phyloP scores from a whole-genome alignment of 106 monocot species.

The Ottelia alismoides region DNA sequence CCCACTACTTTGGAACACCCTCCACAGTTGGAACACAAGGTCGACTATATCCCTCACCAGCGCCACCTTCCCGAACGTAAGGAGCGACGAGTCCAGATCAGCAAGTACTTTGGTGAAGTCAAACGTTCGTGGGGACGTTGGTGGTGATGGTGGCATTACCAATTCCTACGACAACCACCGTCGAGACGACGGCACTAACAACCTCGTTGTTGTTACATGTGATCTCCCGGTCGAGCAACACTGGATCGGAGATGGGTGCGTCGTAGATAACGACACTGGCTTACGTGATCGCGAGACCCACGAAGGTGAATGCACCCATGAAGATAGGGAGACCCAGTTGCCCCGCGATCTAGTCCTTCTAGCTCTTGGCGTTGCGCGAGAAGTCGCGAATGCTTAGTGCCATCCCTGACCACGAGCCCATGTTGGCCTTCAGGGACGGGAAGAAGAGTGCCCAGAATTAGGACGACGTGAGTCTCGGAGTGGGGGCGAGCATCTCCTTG shows the following conservation, averaged over 20 bases:
- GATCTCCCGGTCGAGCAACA: slow-evolving; percentile 23
- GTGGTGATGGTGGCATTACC: slow-evolving; percentile 26
- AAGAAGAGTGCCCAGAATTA: slow-evolving; percentile 30
- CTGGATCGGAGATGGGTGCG: slow-evolving; percentile 23
- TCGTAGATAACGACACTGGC: slow-evolving; percentile 31
- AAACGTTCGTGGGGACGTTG: slow-evolving; percentile 41
- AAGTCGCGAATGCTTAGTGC: slow-evolving; percentile 38
- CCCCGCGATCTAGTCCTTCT: slow-evolving; percentile 26
- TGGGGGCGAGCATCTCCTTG: slow-evolving; percentile 8
- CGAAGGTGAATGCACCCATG: slow-evolving; percentile 24
- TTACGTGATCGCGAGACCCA: slow-evolving; percentile 33
- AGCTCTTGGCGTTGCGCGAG: slow-evolving; percentile 17
- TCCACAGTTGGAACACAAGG: slow-evolving; percentile 41
- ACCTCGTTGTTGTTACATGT: neutral
- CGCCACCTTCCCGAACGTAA: slow-evolving; percentile 25
- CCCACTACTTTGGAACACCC: slow-evolving; percentile 18
- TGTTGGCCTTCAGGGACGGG: slow-evolving; percentile 31
- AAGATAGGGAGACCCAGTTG: slow-evolving; percentile 28
- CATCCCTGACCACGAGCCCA: slow-evolving; percentile 23
- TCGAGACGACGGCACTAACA: slow-evolving; percentile 1
- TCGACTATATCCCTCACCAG: slow-evolving; percentile 12
- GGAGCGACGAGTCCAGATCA: slow-evolving; percentile 20
- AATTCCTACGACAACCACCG: slow-evolving; percentile 14
- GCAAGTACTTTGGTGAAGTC: slow-evolving; percentile 33
- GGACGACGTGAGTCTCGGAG: slow-evolving; percentile 1